phyloP scores from a whole-genome alignment of 805 yeast species.

The Saccharomycopsis sp. region DNA sequence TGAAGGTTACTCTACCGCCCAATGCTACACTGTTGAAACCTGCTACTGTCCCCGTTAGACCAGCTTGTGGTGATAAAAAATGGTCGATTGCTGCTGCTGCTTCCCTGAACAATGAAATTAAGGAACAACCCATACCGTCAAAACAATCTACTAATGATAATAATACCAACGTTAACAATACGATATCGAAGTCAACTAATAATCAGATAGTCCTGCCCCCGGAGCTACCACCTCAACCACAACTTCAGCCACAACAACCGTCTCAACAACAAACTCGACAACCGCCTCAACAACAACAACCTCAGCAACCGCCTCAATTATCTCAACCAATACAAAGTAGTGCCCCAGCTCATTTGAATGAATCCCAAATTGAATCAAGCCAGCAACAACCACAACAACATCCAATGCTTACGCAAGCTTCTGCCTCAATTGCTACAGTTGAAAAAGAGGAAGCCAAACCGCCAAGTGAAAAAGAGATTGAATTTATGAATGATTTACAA shows the following conservation, averaged over 20 bases:
- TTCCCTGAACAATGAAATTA: conserved; percentile 11
- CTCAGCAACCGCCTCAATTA: no score
- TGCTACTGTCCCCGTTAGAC: conserved; percentile 46
- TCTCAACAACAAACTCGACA: no score
- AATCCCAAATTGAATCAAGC: background rate
- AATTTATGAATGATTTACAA: conserved; percentile 7
- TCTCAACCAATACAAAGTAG: background rate
- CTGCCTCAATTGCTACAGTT: background rate
- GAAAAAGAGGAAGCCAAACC: conserved; percentile 3
- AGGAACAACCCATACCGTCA: background rate
- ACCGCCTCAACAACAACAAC: no score
- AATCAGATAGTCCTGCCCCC: background rate
- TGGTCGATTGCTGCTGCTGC: conserved; percentile 52
- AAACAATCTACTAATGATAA: background rate
- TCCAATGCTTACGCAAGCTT: background rate
- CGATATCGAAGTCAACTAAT: background rate
- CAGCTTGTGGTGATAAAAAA: conserved; percentile 45
- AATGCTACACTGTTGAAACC: conserved; percentile 35
- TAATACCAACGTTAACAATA: background rate
- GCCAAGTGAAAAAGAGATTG: background rate
- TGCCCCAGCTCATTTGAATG: background rate
- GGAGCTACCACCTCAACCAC: background rate
- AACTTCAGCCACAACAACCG: no score
- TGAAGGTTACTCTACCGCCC: conserved; percentile 9
- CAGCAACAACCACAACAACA: background rate